Evolutionary conservation across 192 early-diverging fungal genomes (phyloP).

Genomic region (Podila minutissima): DNA sequence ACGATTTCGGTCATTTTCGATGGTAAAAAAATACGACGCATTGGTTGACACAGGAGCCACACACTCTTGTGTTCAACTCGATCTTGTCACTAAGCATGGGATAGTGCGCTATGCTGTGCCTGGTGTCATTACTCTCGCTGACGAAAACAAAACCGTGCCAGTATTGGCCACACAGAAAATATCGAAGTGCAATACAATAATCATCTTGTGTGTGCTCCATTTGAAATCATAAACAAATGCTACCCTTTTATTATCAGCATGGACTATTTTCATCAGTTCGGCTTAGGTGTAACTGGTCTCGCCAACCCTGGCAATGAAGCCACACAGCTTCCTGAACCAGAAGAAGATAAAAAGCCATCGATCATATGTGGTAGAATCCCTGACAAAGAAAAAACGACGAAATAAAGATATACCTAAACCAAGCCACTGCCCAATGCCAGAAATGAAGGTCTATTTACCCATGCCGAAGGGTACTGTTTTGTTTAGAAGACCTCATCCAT

Average conservation of each 20-base stretch:
- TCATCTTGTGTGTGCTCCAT: not conserved
- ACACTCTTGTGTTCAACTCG: not conserved
- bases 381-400: not conserved
- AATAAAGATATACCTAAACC: not conserved
- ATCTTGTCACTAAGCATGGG: not conserved
- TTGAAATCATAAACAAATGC: not conserved
- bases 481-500: not conserved
- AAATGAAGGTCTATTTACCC: conserved; percentile 22
- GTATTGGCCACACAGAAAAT: conserved; percentile 1
- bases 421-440: conserved; percentile 7
- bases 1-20: no score
- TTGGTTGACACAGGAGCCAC: no score
- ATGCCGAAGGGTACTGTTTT: conserved; percentile 12
- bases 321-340: not conserved
- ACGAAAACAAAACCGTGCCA: not conserved
- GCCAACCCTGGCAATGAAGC: not conserved
- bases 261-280: conserved; percentile 9
- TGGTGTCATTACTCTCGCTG: not conserved
- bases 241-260: conserved; percentile 1
- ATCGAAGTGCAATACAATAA: not conserved
- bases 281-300: conserved; percentile 2
- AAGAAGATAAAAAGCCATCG: conserved; percentile 1
- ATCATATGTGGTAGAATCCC: not conserved
- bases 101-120: not conserved
- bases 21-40: no score